A percentile compares a stretch with the other conserved stretches of the same genome.
Evolutionary conservation across 2,329 filamentous ascomycete genomes (phyloP).

Genomic region (Botrytis cinerea): DNA sequence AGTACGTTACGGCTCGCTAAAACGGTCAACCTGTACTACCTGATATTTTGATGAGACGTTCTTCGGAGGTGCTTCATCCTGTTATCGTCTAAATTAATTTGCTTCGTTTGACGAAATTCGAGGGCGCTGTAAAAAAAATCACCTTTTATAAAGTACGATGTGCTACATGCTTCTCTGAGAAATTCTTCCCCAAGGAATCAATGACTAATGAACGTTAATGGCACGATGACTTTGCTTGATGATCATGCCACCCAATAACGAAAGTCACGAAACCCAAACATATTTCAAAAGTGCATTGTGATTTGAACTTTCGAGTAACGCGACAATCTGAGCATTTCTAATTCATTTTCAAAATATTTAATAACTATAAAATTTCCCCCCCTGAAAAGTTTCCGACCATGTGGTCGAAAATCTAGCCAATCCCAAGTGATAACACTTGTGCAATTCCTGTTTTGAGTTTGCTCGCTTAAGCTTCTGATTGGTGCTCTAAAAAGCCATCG

Average conservation of each 20-base stretch:
- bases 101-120: not conserved
- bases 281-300: not conserved
- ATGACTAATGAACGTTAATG: not conserved
- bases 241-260: not conserved
- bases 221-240: not conserved
- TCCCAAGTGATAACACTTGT: no score
- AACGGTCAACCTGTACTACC: accelerated
- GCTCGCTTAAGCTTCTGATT: not conserved
- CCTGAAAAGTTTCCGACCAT: not conserved
- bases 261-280: not conserved
- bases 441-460: slow-evolving; percentile 3
- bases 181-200: not conserved
- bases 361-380: not conserved
- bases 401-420: not conserved
- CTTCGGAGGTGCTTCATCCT: not conserved
- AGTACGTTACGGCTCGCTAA: not conserved
- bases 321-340: not conserved
- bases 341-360: not conserved
- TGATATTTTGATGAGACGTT: no score
- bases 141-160: accelerated
- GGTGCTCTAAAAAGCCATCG: not conserved
- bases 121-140: no score
- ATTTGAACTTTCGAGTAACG: not conserved
- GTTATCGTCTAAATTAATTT: not conserved
- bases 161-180: no score